phyloP scores from a whole-genome alignment of 2,329 filamentous ascomycete species.

The Beauveria rudraprayagi region DNA sequence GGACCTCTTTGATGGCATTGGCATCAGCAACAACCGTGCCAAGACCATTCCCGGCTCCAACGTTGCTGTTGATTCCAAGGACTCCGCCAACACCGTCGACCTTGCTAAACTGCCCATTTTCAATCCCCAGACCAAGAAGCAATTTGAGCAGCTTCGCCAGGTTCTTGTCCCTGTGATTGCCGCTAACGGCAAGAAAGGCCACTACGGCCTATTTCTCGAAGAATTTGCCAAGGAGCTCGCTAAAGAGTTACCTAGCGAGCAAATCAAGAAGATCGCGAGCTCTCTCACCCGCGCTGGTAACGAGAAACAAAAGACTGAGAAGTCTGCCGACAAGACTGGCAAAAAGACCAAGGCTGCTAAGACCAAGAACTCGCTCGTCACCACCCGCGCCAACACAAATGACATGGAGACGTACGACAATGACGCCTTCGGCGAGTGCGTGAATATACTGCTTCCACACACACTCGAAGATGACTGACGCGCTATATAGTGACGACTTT shows the following conservation, averaged over 20 bases:
- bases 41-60: constrained; percentile 54
- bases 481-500: constrained; percentile 9
- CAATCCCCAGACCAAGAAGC: constrained; percentile 77
- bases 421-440: constrained; percentile 75
- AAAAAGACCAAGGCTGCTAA: constrained; percentile 98
- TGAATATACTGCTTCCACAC: constrained; percentile 19
- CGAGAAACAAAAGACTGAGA: constrained; percentile 98
- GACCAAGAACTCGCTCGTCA: constrained; percentile 79
- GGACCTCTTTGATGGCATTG: constrained; percentile 76
- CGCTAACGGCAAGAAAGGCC: constrained; percentile 73
- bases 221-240: constrained; percentile 83
- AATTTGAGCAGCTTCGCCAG: constrained; percentile 74
- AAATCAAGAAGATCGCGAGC: constrained; percentile 94
- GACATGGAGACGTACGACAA: constrained; percentile 78
- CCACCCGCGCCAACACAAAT: constrained; percentile 49
- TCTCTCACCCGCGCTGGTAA: constrained; percentile 83
- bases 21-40: constrained; percentile 59
- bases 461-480: background rate
- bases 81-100: constrained; percentile 75
- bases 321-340: constrained; percentile 81
- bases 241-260: constrained; percentile 80
- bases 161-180: constrained; percentile 71
- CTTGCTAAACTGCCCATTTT: constrained; percentile 74
- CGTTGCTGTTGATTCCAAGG: constrained; percentile 61
- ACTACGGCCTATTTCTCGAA: constrained; percentile 83